Evolutionary conservation across 805 yeast genomes (phyloP).

Genomic region (Blastobotrys parvus): DNA sequence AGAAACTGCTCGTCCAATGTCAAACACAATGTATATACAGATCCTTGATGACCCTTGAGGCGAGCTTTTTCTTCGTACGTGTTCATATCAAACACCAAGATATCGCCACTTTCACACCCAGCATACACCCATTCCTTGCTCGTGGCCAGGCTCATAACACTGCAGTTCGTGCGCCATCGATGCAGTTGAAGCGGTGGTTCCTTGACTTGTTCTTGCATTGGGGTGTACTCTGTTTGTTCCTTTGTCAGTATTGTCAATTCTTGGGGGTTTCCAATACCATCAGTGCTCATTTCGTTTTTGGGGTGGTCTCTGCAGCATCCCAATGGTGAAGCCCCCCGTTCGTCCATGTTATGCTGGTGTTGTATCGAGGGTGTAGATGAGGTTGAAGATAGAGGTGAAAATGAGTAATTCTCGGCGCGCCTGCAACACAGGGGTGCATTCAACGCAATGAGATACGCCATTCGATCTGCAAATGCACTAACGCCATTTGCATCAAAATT

Average conservation of each 20-base stretch:
- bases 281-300: not conserved
- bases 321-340: conserved; percentile 1
- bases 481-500: too few species aligned
- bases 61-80: conserved; percentile 50
- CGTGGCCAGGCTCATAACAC: conserved; percentile 53
- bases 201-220: conserved; percentile 1
- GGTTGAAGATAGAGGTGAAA: not conserved
- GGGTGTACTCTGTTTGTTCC: conserved; percentile 6
- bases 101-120: conserved; percentile 83
- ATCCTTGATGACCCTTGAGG: conserved; percentile 57
- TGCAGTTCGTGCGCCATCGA: conserved; percentile 65
- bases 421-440: too few species aligned
- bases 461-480: conserved; percentile 1
- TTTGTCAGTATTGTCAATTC: not conserved
- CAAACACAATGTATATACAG: conserved; percentile 57
- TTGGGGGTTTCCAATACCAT: not conserved
- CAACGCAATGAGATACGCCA: not conserved
- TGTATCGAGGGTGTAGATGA: not conserved
- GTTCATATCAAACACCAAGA: conserved; percentile 58
- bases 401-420: not conserved
- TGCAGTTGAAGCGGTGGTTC: conserved; percentile 39
- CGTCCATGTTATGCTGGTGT: not conserved
- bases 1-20: conserved; percentile 44
- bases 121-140: conserved; percentile 46
- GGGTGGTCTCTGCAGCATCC: conserved; percentile 18